Percentiles rank a stretch among this genome's conserved stretches.
Evolutionary conservation across 805 yeast genomes (phyloP).

Genomic region (Teunomyces gatunensis): DNA sequence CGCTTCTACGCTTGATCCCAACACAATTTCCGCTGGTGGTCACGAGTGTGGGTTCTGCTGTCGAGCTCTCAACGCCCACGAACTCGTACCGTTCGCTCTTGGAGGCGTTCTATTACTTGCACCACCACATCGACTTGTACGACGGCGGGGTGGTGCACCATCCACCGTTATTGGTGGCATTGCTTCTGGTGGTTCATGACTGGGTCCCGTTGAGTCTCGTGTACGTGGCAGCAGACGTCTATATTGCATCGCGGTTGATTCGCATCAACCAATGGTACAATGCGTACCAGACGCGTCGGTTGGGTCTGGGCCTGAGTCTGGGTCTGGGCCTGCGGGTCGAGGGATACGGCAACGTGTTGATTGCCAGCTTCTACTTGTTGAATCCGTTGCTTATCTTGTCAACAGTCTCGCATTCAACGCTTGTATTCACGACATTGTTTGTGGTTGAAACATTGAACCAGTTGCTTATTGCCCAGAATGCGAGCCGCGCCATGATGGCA

Average conservation of each 20-base stretch:
- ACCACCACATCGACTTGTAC: constrained; percentile 61
- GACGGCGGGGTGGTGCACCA: constrained; percentile 87
- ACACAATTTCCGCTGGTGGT: constrained; percentile 24
- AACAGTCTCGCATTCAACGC: constrained; percentile 66
- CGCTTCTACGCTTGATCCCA: constrained; percentile 31
- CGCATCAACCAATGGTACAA: constrained; percentile 45
- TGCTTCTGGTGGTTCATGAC: constrained; percentile 41
- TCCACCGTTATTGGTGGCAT: constrained; percentile 66
- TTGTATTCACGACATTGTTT: constrained; percentile 57
- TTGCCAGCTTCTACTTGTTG: constrained; percentile 65
- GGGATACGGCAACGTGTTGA: constrained; percentile 40
- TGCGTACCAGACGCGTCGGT: constrained; percentile 16
- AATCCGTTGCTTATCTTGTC: constrained; percentile 79
- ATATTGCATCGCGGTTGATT: constrained; percentile 54
- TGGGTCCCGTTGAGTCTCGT: constrained; percentile 10
- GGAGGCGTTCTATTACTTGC: constrained; percentile 34
- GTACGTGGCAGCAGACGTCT: constrained; percentile 53
- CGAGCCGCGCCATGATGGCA: constrained; percentile 44
- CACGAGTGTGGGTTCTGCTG: constrained; percentile 38
- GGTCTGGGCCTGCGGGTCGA: constrained; percentile 9
- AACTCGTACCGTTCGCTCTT: constrained; percentile 56
- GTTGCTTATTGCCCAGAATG: constrained; percentile 39
- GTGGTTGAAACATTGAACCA: constrained; percentile 47
- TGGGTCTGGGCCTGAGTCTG: no score
- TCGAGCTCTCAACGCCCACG: constrained; percentile 70